Conservation (phyloP, 805 yeast species). For the Teunomyces pallodes region DNA sequence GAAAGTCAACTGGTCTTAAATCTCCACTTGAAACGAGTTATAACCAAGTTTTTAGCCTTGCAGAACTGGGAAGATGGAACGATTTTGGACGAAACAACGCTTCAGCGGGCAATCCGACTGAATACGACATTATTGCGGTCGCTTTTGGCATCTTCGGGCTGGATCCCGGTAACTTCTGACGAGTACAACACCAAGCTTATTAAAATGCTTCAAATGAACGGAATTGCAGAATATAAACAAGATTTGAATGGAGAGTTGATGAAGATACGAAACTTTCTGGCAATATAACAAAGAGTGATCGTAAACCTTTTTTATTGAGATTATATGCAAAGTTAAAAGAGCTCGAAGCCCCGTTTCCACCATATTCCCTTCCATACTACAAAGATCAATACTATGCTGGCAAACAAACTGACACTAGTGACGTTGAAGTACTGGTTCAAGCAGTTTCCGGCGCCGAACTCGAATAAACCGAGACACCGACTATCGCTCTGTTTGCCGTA, state of each 20-base stretch:
- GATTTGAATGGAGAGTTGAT: not conserved
- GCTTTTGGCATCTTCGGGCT: constrained; percentile 1
- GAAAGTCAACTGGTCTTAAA: constrained; percentile 10
- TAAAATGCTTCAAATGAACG: constrained; percentile 8
- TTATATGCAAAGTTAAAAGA: constrained; percentile 15
- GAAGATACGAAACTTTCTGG: not conserved
- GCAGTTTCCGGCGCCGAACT: constrained; percentile 15
- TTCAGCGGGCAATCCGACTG: constrained; percentile 11
- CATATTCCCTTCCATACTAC: constrained; percentile 30
- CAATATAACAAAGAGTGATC: not conserved
- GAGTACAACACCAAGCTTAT: constrained; percentile 1
- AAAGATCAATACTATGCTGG: constrained; percentile 23
- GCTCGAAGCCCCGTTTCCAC: constrained; percentile 26
- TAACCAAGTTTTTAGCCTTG: constrained; percentile 19
- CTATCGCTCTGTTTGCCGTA: constrained; percentile 66
- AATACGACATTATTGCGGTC: constrained; percentile 7
- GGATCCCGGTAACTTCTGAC: constrained; percentile 4
- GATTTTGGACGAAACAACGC: constrained; percentile 16
- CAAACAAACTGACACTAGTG: constrained; percentile 22
- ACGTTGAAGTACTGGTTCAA: constrained; percentile 26
- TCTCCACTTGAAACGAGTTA: constrained; percentile 15
- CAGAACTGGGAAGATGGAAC: constrained; percentile 20
- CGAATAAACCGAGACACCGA: constrained; percentile 20
- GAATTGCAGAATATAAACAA: constrained; percentile 6
- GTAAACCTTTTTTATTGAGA: not conserved